Base-by-base conservation (phyloP, 306 rosid species). In the Quercus dentata region DNA sequence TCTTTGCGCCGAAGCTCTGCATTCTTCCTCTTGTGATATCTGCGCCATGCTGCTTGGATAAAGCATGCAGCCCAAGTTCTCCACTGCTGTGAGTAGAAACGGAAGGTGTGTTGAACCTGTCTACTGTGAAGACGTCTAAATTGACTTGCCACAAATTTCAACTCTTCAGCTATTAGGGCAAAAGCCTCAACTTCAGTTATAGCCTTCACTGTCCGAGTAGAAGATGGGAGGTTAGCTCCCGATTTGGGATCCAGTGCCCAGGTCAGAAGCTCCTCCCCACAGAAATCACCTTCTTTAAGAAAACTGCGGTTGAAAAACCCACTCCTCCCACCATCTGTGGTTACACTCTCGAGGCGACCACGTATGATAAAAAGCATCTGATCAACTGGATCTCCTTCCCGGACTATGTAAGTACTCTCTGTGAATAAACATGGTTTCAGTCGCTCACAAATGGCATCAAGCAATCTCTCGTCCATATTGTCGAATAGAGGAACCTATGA, bases 31-130 rank as follows among this genome's bases (percentile, higher is more conserved):
- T 92, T 95, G 68, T 88, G 83, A 85, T 92, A 93, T 23, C 99
- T 87, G 25, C 97, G 99, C 99, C 99, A 92, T 27, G 99, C 98
- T 6, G 99, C 99, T 91, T 95, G 99, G 86, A 95, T 92, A 86
- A 95, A 95, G 91, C 97, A 89, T 31, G 99, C 99, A 62, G 98
- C 99, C 99, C 99, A 95, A 54, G 98, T 91, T 82, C 98, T 86
- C 99, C 99, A 95, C 78, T 95, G 99, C 61, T 95, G 99, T 1
- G 99, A 95, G 86, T 92, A 95, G 87, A 94, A 92, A 3, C 99
- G 97, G 87, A 95, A 92, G 68, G 99, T 95, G 82, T 95, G 99
- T 84, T 92, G 99, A 79, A 95, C 98, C 87, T 95, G 99, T 78
- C 99, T 85, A 64, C 99, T 92, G 83, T 95, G 99, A 87, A 95